A percentile compares a stretch with the other conserved stretches of the same genome.
These are phyloP conservation scores for Aegilops longissima DNA, from an alignment of 176 grass and related monocot species.

Conservation along the genomic window DNA sequence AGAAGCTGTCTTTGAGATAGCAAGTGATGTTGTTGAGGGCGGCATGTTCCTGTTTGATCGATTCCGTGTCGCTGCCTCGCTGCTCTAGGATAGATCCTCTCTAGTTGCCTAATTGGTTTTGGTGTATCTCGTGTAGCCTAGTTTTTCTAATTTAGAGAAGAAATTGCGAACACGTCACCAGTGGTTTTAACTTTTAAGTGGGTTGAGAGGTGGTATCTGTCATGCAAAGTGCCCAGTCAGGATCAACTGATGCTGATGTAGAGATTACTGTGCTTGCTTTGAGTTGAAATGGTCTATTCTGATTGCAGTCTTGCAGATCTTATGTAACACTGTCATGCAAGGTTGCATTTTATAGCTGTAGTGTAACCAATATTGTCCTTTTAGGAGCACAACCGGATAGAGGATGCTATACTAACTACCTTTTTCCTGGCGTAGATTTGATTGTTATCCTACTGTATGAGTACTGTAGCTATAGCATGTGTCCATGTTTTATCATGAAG, in stretches of 20 bases:
- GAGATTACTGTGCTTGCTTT: not conserved
- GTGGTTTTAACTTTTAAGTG: not conserved
- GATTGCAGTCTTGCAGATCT: not conserved
- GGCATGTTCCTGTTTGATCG: not conserved
- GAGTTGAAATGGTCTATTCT: not conserved
- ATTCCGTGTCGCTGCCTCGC: not conserved
- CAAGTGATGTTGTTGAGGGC: not conserved
- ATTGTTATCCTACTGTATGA: not conserved
- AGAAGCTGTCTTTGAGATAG: not conserved
- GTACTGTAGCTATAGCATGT: not conserved
- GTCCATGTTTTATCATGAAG: too few relatives aligned
- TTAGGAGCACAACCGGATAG: not conserved
- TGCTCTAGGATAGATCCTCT: not conserved
- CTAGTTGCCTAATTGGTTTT: too few relatives aligned
- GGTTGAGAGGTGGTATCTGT: not conserved
- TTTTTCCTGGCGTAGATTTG: not conserved
- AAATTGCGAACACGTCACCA: not conserved
- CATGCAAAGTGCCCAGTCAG: not conserved
- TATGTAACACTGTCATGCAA: not conserved
- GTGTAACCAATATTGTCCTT: not conserved
- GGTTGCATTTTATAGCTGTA: not conserved
- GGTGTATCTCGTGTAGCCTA: not conserved
- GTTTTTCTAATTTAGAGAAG: not conserved
- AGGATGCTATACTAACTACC: not conserved
- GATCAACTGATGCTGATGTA: not conserved